Conservation (phyloP, 2,329 filamentous ascomycete species). For the Pleochaeta shiraiana region DNA sequence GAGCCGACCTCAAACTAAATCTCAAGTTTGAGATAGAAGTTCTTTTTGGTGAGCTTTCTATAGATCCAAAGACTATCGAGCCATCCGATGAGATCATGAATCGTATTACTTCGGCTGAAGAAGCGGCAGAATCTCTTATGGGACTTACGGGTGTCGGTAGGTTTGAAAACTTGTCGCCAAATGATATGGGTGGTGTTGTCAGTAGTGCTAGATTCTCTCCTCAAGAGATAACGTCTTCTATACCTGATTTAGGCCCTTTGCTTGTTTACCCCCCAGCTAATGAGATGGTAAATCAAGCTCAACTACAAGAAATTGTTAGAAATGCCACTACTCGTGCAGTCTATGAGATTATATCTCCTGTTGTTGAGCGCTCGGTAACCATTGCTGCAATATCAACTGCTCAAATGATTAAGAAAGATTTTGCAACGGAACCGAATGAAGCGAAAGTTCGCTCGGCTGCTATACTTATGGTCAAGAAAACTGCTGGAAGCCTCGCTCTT, state of each 20-base stretch:
- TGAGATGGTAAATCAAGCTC: conserved; percentile 49
- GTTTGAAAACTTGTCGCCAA: conserved; percentile 66
- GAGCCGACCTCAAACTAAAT: conserved; percentile 83
- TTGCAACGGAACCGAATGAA: conserved; percentile 79
- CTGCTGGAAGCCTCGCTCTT: conserved; percentile 78
- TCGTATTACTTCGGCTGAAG: conserved; percentile 39
- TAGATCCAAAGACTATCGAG: conserved; percentile 86
- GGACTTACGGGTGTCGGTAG: conserved; percentile 49
- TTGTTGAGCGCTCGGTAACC: conserved; percentile 92
- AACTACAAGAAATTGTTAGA: conserved; percentile 57
- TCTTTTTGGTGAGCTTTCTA: conserved; percentile 70
- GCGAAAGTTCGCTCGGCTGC: conserved; percentile 69
- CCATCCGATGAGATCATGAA: conserved; percentile 73
- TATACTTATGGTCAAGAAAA: conserved; percentile 83
- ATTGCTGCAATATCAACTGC: conserved; percentile 94
- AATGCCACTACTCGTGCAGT: conserved; percentile 75
- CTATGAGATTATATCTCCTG: conserved; percentile 89
- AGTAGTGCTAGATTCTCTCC: conserved; percentile 54
- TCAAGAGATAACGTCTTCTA: conserved; percentile 51
- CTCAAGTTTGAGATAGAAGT: conserved; percentile 98
- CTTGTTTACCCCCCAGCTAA: conserved; percentile 65
- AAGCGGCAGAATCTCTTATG: conserved; percentile 26
- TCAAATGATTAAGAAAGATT: conserved; percentile 91
- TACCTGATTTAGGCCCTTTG: conserved; percentile 64
- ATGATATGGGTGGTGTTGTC: conserved; percentile 45